Evolutionary conservation across 2,329 filamentous ascomycete genomes (phyloP).

Genomic region (Sporothrix variecibatus): DNA sequence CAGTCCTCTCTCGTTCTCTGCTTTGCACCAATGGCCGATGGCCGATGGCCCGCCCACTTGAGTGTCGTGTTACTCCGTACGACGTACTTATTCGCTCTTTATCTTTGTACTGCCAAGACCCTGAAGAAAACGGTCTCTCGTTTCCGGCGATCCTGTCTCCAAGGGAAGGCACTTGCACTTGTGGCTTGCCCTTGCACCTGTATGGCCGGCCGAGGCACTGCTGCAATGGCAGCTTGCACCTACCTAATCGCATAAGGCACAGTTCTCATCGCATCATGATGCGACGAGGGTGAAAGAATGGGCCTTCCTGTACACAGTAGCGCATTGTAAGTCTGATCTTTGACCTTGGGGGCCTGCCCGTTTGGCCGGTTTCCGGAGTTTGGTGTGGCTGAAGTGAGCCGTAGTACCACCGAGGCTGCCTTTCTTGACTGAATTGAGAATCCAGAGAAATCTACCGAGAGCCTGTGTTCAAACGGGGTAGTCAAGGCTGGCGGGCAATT

Average conservation of each 20-base stretch:
- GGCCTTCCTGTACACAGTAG: too few relatives aligned
- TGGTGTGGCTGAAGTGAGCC: slow-evolving; percentile 21
- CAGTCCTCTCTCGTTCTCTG: not conserved
- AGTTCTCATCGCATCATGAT: not conserved
- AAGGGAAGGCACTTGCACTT: too few relatives aligned
- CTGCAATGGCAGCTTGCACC: not conserved
- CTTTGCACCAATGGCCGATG: not conserved
- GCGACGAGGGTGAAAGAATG: not conserved
- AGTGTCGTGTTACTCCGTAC: not conserved
- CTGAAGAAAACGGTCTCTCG: not conserved
- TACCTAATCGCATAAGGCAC: not conserved
- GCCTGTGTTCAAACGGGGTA: not conserved
- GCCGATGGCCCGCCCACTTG: not conserved
- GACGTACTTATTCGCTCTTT: not conserved
- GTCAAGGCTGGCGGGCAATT: not conserved
- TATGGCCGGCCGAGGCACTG: not conserved
- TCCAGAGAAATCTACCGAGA: not conserved
- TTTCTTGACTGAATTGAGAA: not conserved
- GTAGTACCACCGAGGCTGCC: slow-evolving; percentile 1
- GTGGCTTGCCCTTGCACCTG: not conserved
- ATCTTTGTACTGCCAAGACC: not conserved
- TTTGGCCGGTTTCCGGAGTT: not conserved
- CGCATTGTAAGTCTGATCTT: not conserved
- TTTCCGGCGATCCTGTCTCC: not conserved
- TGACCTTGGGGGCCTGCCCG: not conserved